Percentiles rank a stretch among this genome's conserved stretches.
Evolutionary conservation across 1,284 basidiomycete species (phyloP).

Genomic region (Exobasidium cylindrosporum): DNA sequence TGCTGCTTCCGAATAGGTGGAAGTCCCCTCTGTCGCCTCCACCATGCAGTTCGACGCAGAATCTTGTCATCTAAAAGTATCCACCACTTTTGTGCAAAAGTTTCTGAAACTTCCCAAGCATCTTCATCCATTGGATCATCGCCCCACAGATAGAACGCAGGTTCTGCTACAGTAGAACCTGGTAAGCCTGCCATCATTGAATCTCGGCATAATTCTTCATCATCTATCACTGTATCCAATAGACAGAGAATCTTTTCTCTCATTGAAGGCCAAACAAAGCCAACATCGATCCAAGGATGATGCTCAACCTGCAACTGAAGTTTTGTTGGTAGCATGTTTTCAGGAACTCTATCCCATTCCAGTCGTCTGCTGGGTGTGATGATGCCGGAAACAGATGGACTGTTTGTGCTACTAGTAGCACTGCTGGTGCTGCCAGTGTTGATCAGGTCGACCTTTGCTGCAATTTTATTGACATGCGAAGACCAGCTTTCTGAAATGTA

Average conservation of each 20-base stretch:
- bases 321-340: constrained; percentile 11
- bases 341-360: constrained; percentile 1
- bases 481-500: neutral
- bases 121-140: constrained; percentile 30
- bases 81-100: constrained; percentile 30
- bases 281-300: constrained; percentile 27
- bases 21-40: constrained; percentile 32
- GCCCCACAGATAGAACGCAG: constrained; percentile 29
- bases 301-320: constrained; percentile 13
- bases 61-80: constrained; percentile 30
- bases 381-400: neutral
- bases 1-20: too few species aligned
- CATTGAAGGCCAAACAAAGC: constrained; percentile 30
- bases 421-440: too few species aligned
- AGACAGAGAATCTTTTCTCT: constrained; percentile 31
- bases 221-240: constrained; percentile 21
- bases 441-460: neutral
- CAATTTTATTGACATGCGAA: neutral
- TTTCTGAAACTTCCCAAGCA: constrained; percentile 32
- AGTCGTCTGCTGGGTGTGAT: neutral
- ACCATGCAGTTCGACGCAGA: constrained; percentile 32
- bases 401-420: neutral
- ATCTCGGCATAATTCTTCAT: constrained; percentile 26
- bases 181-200: constrained; percentile 6
- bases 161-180: constrained; percentile 7